Conservation (phyloP, 305 asterid species). For the Solanum hybrid region DNA sequence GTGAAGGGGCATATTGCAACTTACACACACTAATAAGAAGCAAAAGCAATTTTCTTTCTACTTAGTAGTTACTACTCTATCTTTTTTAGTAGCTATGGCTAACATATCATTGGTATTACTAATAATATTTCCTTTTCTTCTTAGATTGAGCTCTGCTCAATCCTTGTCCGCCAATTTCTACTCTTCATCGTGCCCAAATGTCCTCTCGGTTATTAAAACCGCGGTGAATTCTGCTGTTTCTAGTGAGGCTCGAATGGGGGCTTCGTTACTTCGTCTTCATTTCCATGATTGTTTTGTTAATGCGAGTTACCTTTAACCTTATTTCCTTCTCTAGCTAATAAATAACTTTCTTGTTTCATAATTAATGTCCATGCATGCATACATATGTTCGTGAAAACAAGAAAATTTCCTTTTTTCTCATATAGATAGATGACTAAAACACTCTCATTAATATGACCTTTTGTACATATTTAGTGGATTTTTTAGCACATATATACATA, state of each 20-base stretch:
- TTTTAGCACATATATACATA: background rate
- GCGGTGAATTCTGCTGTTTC: conserved; percentile 35
- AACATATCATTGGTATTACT: conserved; percentile 1
- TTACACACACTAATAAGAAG: background rate
- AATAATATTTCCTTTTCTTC: conserved; percentile 22
- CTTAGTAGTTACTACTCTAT: background rate
- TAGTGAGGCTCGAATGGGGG: background rate
- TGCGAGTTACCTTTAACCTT: background rate
- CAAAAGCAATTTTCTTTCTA: background rate
- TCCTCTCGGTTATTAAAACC: conserved; percentile 25
- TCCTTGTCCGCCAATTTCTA: conserved; percentile 41
- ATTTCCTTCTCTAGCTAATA: background rate
- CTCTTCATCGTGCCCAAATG: conserved; percentile 42
- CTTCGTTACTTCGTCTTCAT: background rate
- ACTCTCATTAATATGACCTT: background rate
- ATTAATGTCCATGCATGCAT: background rate
- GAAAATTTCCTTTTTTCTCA: background rate
- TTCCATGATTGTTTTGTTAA: background rate
- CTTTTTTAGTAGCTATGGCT: background rate
- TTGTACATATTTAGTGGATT: background rate
- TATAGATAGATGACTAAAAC: background rate
- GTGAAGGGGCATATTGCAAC: background rate
- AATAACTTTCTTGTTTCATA: background rate
- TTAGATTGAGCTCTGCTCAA: conserved; percentile 38
- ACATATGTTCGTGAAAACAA: background rate